Evolutionary conservation across 2,329 filamentous ascomycete species (phyloP), one percentile per base, ranked within the genome.

Genomic region (Sporothrix brunneoviolacea): DNA sequence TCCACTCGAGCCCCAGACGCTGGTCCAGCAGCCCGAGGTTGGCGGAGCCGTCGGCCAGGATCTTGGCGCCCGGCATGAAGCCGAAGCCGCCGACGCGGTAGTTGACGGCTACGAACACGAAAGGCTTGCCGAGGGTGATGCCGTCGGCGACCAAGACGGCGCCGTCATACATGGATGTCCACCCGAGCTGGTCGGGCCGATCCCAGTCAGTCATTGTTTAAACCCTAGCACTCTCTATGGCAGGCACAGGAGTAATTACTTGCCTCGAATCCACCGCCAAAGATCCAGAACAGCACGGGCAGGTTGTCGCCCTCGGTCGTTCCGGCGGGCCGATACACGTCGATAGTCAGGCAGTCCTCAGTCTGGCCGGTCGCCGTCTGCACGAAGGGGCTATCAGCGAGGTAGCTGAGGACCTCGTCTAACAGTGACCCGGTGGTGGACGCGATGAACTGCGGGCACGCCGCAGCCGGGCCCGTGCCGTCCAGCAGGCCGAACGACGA

Each of bases 1-100:
- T 77, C 87, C 87, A 91, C 62, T 90, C 68, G 7, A 91, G 70
- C 0, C 78, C 86, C 55, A 86, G 72, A 30, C 84, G 74, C 59
- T 91, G 86, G 60, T 91, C 87, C 0, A 86, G 71, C 3, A 88
- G 73, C 3, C 87, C 87, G 3, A 88, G 64, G 61, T 91, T 91
- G 3, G 50, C 66, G 2, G 82, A 75, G 2, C 84, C 84, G 54
- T 88, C 84, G 4, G 72, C 71, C 4, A 83, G 69, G 38, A 89
- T 73, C 63, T 89, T 83, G 46, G 76, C 76, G 8, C 85, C 85
- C 0, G 80, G 75, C 62, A 90, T 61, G 67, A 89, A 90, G 0
- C 86, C 87, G 54, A 89, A 90, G 0, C 81, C 85, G 8, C 78
- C 84, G 1, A 88, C 70, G 2, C 86, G 82, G 66, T 94, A 91